These are phyloP conservation scores for Tuber umbilicatum DNA, from an alignment of 495 filamentous ascomycete genomes.

Conservation along the genomic window DNA sequence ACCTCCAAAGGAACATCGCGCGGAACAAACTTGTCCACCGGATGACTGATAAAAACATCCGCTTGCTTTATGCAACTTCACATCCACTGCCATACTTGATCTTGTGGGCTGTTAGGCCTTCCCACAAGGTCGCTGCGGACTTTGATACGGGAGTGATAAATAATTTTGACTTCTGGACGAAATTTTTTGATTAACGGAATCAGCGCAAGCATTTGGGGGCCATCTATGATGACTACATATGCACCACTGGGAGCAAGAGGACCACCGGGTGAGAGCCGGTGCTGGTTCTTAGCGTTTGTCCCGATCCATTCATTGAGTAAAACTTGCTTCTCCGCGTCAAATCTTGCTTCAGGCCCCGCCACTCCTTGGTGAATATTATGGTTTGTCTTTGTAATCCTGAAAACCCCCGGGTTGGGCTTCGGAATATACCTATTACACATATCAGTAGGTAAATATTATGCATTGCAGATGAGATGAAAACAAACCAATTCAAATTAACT, in stretches of 20 bases:
- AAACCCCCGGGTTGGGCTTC: slow-evolving; percentile 75
- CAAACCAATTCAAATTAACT: slow-evolving; percentile 70
- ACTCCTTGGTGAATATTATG: slow-evolving; percentile 92
- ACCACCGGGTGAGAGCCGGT: slow-evolving; percentile 65
- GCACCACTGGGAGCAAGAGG: slow-evolving; percentile 71
- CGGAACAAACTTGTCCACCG: slow-evolving; percentile 71
- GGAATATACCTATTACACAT: slow-evolving; percentile 57
- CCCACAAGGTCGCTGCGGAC: slow-evolving; percentile 68
- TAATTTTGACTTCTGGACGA: slow-evolving; percentile 66
- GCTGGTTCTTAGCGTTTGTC: slow-evolving; percentile 70
- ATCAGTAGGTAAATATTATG: slow-evolving; percentile 8
- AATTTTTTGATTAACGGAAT: slow-evolving; percentile 67
- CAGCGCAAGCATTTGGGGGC: slow-evolving; percentile 79
- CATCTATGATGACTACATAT: slow-evolving; percentile 71
- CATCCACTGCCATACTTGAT: slow-evolving; percentile 68
- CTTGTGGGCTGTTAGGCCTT: slow-evolving; percentile 58
- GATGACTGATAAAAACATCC: slow-evolving; percentile 81
- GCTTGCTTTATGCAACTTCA: slow-evolving; percentile 64
- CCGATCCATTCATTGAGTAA: slow-evolving; percentile 63
- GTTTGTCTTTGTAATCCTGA: slow-evolving; percentile 81
- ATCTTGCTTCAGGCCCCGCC: slow-evolving; percentile 54
- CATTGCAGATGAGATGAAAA: slow-evolving; percentile 37
- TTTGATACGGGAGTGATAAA: slow-evolving; percentile 80
- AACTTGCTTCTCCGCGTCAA: slow-evolving; percentile 54
- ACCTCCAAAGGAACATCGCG: slow-evolving; percentile 56